phyloP scores from a whole-genome alignment of 352 stramenopile species.

The Phytophthora cryptogea region DNA sequence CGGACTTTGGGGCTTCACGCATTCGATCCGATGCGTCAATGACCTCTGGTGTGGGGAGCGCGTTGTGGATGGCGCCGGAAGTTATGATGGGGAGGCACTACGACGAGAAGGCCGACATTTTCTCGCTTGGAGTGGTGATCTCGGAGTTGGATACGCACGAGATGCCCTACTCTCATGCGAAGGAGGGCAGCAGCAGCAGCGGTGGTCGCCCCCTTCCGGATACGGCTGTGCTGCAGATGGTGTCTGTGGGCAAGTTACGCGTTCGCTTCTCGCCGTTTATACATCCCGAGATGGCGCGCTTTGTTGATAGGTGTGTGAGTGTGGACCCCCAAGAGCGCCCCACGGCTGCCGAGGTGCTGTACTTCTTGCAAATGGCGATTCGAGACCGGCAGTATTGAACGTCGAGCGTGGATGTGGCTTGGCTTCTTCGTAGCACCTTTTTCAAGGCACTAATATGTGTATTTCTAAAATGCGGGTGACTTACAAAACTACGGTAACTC shows the following conservation, averaged over 20 bases:
- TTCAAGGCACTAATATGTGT: too few relatives aligned
- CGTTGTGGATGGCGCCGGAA: constrained; percentile 49
- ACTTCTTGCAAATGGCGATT: constrained; percentile 27
- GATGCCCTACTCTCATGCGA: constrained; percentile 31
- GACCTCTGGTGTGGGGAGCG: constrained; percentile 35
- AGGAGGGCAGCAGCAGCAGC: constrained; percentile 10
- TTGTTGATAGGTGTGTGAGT: constrained; percentile 30
- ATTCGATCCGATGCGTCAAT: constrained; percentile 33
- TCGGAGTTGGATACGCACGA: constrained; percentile 40
- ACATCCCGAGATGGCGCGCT: constrained; percentile 8
- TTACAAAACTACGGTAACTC: too few relatives aligned
- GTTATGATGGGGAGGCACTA: constrained; percentile 38
- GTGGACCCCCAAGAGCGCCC: constrained; percentile 23
- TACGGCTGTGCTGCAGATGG: constrained; percentile 43
- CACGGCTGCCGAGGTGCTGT: constrained; percentile 35
- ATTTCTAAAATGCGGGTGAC: too few relatives aligned
- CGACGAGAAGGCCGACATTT: constrained; percentile 43
- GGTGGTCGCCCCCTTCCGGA: constrained; percentile 24
- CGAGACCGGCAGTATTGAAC: constrained; percentile 10
- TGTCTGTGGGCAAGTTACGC: constrained; percentile 34
- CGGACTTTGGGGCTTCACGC: constrained; percentile 52
- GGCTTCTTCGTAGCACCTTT: too few relatives aligned
- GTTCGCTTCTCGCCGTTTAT: constrained; percentile 35
- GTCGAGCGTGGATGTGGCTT: too few relatives aligned
- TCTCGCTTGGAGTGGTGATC: constrained; percentile 43